Evolutionary conservation across 1,139 yeast species (phyloP), one percentile per base, ranked within the genome.

Genomic region (Scheffersomyces parashehatae): DNA sequence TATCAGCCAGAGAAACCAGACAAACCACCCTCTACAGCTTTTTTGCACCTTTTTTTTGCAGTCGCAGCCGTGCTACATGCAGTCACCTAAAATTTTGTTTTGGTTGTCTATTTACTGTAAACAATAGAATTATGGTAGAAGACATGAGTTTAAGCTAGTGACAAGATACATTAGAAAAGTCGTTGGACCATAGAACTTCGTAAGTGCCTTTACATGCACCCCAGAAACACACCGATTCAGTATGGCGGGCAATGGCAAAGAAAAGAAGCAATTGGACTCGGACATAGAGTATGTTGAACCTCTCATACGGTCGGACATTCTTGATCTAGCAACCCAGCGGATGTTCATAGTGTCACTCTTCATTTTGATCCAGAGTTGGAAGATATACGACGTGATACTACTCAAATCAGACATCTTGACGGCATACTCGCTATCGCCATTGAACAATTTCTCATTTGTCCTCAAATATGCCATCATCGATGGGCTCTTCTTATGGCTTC

Each of bases 321-420:
- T 91, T 28, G 96, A 90, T 53, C 80, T 80, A n/a, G 89, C 88
- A n/a, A 84, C 85, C 24, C 98, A 93, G 62, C 68, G 97, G 50
- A 64, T 82, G 38, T 75, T 87, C 43, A 75, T 83, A 6, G 65
- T 83, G 20, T 79, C 88, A 3, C 49, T 87, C n/a, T 88, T 90
- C 58, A 68, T 79, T 3, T 71, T 87, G 39, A 72, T 91, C 15
- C 97, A 91, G 62, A 81, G 89, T 20, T 87, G 86, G 79, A 93
- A 93, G 59, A 46, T 88, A 1, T 88, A 86, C 56, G 97, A 90
- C 58, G 68, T 88, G 31, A 58, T 79, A 24, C 59, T 76, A 36
- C 56, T 78, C 39, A 68, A 72, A 64, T 54, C 72, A 53, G 60
- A 68, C 46, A 53, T 24, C 38, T 50, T 9, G 40, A 48, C 15